These are phyloP conservation scores for Russula foetens DNA, from an alignment of 768 basidiomycete species.

Conservation along the genomic window DNA sequence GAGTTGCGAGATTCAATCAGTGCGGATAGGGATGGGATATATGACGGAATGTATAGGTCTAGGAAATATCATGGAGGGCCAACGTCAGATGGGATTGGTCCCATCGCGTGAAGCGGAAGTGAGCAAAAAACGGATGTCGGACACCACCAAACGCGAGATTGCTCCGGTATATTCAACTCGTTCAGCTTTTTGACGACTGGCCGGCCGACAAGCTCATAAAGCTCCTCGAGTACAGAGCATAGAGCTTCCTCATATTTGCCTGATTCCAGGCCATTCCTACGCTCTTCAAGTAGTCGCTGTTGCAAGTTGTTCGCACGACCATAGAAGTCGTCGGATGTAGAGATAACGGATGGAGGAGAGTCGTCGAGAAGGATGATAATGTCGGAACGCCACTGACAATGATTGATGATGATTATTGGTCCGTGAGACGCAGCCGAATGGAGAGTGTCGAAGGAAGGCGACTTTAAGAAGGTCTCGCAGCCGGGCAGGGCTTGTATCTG, in stretches of 20 bases:
- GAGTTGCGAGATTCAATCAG: too few species aligned
- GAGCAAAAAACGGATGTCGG: too few species aligned
- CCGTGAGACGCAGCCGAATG: too few species aligned
- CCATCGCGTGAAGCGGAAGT: slow-evolving; percentile 7
- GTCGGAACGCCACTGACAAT: not conserved
- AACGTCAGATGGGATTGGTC: not conserved
- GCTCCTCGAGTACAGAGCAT: not conserved
- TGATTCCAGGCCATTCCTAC: not conserved
- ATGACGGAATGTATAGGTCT: not conserved
- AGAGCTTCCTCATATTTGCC: not conserved
- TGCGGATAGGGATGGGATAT: slow-evolving; percentile 3
- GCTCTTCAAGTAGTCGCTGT: not conserved
- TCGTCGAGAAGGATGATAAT: slow-evolving; percentile 20
- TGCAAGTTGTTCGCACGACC: not conserved
- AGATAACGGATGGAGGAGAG: slow-evolving; percentile 45
- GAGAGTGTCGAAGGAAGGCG: too few species aligned
- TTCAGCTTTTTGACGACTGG: not conserved
- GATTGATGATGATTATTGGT: too few species aligned
- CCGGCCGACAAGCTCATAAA: not conserved
- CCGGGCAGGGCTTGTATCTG: too few species aligned
- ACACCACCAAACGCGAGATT: slow-evolving; percentile 1
- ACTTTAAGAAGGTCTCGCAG: too few species aligned
- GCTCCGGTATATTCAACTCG: not conserved
- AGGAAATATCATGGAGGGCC: too few species aligned
- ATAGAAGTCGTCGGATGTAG: not conserved